Conservation (phyloP, 1,139 yeast genomes). For the Lizanozyma gosingica region DNA sequence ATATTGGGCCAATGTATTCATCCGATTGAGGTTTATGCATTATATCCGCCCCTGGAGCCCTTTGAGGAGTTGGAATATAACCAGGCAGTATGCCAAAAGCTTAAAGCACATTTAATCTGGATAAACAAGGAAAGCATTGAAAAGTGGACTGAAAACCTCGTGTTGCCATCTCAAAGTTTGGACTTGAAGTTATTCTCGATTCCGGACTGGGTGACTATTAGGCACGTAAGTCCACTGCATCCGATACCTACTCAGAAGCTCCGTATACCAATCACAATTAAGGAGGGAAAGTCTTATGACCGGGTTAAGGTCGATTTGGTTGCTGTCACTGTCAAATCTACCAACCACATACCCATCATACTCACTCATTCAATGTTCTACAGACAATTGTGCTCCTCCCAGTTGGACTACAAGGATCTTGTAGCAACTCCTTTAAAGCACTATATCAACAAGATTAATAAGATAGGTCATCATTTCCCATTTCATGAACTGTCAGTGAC, state of each 20-base stretch:
- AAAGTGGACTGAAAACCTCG: not conserved
- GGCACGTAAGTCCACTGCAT: not conserved
- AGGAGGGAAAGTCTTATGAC: not conserved
- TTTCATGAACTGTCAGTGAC: not conserved
- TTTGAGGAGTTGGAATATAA: not conserved
- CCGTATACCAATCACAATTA: not conserved
- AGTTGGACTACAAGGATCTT: not conserved
- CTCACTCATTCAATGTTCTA: not conserved
- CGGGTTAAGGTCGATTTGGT: not conserved
- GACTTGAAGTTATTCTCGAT: not conserved
- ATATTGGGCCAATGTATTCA: not conserved
- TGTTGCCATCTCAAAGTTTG: not conserved
- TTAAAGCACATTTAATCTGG: not conserved
- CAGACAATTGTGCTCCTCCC: not conserved
- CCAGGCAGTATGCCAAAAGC: not conserved
- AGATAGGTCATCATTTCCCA: not conserved
- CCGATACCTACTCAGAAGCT: not conserved
- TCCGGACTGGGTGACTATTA: not conserved
- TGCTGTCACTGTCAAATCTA: not conserved
- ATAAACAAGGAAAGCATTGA: not conserved
- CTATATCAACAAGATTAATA: too few relatives aligned
- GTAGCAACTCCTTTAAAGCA: not conserved
- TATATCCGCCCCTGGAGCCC: not conserved
- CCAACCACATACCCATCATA: not conserved
- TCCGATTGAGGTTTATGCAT: not conserved